A percentile compares a stretch with the other conserved stretches of the same genome.
Conservation (phyloP, 306 rosid species). For the Hippophae rhamnoides region DNA sequence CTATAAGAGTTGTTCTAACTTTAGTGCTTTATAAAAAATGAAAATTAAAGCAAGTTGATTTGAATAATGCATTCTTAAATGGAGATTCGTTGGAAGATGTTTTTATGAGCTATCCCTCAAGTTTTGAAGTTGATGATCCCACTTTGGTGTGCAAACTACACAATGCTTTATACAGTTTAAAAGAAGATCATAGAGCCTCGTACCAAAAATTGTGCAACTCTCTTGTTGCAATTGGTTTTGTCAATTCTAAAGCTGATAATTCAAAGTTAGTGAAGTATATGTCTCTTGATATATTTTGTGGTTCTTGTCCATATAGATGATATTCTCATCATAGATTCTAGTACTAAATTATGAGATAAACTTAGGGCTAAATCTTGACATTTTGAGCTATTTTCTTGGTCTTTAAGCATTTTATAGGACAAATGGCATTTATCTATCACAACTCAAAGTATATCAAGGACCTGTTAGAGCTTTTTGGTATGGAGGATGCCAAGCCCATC, state of each 20-base stretch:
- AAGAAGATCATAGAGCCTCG: neutral
- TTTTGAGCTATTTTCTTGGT: neutral
- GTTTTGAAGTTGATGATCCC: neutral
- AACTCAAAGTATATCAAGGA: no score
- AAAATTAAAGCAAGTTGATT: no score
- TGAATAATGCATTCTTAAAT: no score
- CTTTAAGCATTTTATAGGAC: neutral
- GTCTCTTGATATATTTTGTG: neutral
- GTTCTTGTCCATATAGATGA: neutral
- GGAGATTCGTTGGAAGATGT: no score
- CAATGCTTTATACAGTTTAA: neutral
- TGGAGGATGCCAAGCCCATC: no score
- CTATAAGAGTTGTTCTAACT: no score
- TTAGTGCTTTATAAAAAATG: no score
- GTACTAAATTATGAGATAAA: neutral
- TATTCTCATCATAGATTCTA: neutral
- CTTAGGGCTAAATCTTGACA: neutral
- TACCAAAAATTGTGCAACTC: neutral
- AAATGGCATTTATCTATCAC: no score
- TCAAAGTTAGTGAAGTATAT: neutral
- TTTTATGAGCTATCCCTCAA: neutral
- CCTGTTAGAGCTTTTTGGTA: no score
- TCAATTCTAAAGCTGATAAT: neutral
- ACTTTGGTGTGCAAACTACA: neutral
- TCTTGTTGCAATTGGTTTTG: neutral